Conservation (phyloP, 2,329 filamentous ascomycete species). For the Colletotrichum graminicola region DNA sequence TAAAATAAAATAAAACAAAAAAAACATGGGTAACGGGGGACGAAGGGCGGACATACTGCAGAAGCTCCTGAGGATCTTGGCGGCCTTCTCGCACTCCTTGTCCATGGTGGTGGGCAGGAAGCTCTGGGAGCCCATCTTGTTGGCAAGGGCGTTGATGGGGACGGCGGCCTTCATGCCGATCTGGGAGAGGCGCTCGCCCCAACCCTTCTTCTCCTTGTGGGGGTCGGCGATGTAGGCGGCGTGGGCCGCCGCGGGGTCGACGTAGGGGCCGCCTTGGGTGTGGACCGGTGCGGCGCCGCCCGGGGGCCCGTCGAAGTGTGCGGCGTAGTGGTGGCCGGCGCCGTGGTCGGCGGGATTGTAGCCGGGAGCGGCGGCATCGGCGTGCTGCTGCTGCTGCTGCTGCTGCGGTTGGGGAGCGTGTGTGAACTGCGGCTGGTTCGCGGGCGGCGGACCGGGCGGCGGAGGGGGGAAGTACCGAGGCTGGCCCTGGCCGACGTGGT, state of each 20-base stretch:
- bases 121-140: conserved; percentile 84
- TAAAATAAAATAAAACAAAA: too few species aligned
- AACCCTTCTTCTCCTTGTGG: conserved; percentile 40
- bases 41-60: conserved; percentile 71
- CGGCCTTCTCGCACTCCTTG: conserved; percentile 92
- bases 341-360: conserved; percentile 38
- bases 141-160: conserved; percentile 84
- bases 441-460: conserved; percentile 36
- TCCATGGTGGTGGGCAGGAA: conserved; percentile 90
- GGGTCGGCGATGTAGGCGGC: conserved; percentile 23
- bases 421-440: conserved; percentile 35
- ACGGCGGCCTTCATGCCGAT: conserved; percentile 67
- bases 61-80: conserved; percentile 85
- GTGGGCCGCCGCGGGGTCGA: conserved; percentile 11
- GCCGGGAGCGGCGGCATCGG: conserved; percentile 24
- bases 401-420: conserved; percentile 31
- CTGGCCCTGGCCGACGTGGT: conserved; percentile 9
- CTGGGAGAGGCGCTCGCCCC: conserved; percentile 38
- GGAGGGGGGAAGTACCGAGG: conserved; percentile 41
- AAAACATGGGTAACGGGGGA: conserved; percentile 29
- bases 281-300: conserved; percentile 5
- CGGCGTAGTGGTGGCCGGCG: conserved; percentile 30
- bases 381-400: conserved; percentile 39
- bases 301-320: conserved; percentile 24
- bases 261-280: background rate